phyloP scores from a whole-genome alignment of 306 rosid genomes.

The Albizia julibrissin region DNA sequence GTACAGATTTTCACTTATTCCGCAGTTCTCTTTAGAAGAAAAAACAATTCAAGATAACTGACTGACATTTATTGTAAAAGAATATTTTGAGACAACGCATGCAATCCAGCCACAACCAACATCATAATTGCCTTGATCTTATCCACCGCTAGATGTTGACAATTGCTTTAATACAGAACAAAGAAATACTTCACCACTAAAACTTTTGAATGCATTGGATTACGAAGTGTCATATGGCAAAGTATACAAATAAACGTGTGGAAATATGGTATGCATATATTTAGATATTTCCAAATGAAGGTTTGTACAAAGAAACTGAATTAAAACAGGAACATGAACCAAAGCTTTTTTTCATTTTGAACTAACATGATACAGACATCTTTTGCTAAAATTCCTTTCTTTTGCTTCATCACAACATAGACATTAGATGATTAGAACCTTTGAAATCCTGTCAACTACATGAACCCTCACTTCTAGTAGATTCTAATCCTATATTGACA shows the following conservation, averaged over 20 bases:
- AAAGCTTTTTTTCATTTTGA: constrained; percentile 7
- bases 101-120: constrained; percentile 6
- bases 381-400: neutral
- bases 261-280: neutral
- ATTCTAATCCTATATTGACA: constrained; percentile 8
- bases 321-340: neutral
- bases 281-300: neutral
- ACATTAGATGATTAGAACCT: neutral
- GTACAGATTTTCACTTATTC: no score
- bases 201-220: neutral
- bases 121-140: neutral
- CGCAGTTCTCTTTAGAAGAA: neutral
- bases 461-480: neutral
- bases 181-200: neutral
- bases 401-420: neutral
- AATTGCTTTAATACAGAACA: neutral
- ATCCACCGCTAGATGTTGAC: neutral
- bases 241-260: neutral
- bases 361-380: neutral
- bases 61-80: neutral
- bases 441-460: neutral
- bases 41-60: neutral
- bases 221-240: neutral
- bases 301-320: neutral
- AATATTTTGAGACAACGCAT: neutral